Conservation (phyloP, 139 green algal genomes). For the Tetradesmus obliquus region DNA sequence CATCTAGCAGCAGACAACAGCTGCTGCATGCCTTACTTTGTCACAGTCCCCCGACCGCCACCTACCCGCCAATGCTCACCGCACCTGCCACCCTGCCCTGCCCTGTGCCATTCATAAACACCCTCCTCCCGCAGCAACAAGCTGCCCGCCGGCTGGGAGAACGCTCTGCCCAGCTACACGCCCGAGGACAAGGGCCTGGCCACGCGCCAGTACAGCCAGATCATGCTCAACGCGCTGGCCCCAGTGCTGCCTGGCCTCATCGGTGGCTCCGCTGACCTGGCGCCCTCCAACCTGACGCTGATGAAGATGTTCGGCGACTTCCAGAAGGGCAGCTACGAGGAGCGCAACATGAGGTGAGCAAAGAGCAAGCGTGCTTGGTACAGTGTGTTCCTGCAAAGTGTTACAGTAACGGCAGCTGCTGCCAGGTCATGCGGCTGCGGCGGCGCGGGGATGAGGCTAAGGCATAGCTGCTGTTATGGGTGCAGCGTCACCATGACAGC, state of each 20-base stretch:
- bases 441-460: too few relatives aligned
- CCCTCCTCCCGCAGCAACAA: conserved; percentile 61
- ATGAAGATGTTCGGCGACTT: conserved; percentile 99
- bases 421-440: too few relatives aligned
- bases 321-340: conserved; percentile 94
- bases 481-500: too few relatives aligned
- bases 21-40: not conserved
- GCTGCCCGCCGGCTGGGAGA: conserved; percentile 89
- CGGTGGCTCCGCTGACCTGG: conserved; percentile 97
- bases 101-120: not conserved
- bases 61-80: too few relatives aligned
- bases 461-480: too few relatives aligned
- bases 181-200: conserved; percentile 95
- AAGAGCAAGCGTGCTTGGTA: not conserved
- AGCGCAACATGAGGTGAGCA: conserved; percentile 92
- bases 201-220: conserved; percentile 97
- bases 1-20: not conserved
- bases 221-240: conserved; percentile 96
- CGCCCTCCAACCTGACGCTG: conserved; percentile 99
- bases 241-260: conserved; percentile 93
- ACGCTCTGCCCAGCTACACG: conserved; percentile 91
- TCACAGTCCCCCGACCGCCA: too few relatives aligned
- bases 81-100: not conserved
- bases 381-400: not conserved
- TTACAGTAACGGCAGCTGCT: too few relatives aligned